Percentiles rank a stretch among this genome's conserved stretches.
Conservation (phyloP, 2,329 filamentous ascomycete genomes). For the Diaporthe nobilis region DNA sequence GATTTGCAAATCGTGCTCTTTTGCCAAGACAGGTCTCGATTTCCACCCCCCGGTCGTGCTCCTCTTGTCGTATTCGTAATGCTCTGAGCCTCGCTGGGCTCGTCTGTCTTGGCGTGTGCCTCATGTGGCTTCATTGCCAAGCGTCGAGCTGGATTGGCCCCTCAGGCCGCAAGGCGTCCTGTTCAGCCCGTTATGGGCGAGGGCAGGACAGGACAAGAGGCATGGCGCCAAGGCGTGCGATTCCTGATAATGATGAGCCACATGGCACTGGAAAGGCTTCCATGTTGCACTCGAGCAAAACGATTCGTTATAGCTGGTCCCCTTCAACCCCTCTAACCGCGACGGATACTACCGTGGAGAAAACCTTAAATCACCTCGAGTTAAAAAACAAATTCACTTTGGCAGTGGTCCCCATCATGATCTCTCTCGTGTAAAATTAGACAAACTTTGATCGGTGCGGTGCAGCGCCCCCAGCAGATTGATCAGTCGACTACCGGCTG, state of each 20-base stretch:
- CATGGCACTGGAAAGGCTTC: background rate
- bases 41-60: background rate
- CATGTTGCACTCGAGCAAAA: background rate
- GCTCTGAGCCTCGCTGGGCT: constrained; percentile 7
- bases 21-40: background rate
- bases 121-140: constrained; percentile 24
- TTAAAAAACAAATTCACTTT: constrained; percentile 7
- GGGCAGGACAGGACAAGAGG: background rate
- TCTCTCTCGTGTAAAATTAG: constrained; percentile 28
- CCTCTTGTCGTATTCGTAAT: background rate
- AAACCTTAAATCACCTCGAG: background rate
- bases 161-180: background rate
- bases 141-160: background rate
- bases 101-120: constrained; percentile 14
- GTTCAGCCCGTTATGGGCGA: constrained; percentile 5
- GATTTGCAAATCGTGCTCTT: background rate
- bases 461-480: background rate
- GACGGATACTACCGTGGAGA: constrained; percentile 20
- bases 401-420: background rate
- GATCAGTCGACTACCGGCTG: background rate
- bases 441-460: constrained; percentile 15
- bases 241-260: constrained; percentile 1
- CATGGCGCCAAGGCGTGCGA: constrained; percentile 28
- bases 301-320: background rate
- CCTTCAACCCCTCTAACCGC: constrained; percentile 2